Evolutionary conservation across 1,284 basidiomycete species (phyloP), one percentile per base, ranked within the genome.

Genomic region (Leccinum solheimii): DNA sequence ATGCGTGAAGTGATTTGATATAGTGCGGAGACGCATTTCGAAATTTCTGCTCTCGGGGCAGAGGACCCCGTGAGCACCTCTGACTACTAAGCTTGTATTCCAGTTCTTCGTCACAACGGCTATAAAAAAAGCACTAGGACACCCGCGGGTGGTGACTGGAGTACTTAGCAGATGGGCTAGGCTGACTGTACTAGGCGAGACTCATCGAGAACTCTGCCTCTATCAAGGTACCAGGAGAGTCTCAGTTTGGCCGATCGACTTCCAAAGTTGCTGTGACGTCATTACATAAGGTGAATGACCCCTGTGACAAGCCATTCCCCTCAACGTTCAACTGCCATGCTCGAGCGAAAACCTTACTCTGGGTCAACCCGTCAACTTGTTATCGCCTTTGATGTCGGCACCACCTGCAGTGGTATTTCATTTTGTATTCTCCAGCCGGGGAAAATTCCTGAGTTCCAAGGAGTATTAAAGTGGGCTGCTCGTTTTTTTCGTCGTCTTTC

Each of bases 321-420:
- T 53, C 26, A 30, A 30, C 30, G 34, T 36, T 36, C 34, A 36
- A 36, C 8, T 48, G 26, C 32, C 30, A 67, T 66, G 68, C 64
- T 68, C 16, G 16, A 56, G 8, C 66, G 64, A 51, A 58, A 63
- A n/a, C 63, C 57, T 1, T 68, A 67, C 51, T 4, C 36, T 21
- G 68, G 68, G 13, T 57, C 30, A 30, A 48, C 63, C 19, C 74
- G 79, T 51, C 79, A 77, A 58, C 72, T 84, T 2, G 73, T 82
- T 3, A 63, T 84, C 14, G 81, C 80, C 0, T 77, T 84, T 34
- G 83, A 83, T 62, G 66, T 84, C 3, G 81, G 83, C 0, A 83
- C 81, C 0, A 83, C 81, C 0, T 83, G 71, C 62, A 83, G 80
- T 55, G 81, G 80, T 2, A 72, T 80, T 8, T 79, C 81, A 0